A percentile compares a stretch with the other conserved stretches of the same genome.
These are phyloP conservation scores for Backusella luteola DNA, from an alignment of 192 early-diverging fungal species.

Conservation along the genomic window DNA sequence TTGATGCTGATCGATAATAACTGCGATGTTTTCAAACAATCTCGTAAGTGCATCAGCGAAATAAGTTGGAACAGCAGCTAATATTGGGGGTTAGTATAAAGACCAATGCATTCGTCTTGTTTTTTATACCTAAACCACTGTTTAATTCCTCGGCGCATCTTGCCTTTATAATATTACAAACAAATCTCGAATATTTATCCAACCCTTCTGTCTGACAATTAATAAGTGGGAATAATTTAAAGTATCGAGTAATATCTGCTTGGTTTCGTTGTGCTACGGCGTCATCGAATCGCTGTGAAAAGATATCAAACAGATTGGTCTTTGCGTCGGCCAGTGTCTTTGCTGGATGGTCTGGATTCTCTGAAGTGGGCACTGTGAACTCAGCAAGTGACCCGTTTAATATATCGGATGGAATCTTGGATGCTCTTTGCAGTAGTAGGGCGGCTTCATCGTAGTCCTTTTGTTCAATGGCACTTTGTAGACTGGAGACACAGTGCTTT, in stretches of 20 bases:
- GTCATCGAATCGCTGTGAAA: slow-evolving; percentile 77
- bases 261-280: slow-evolving; percentile 71
- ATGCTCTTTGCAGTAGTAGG: slow-evolving; percentile 58
- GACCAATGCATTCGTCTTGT: too few relatives aligned
- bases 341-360: slow-evolving; percentile 54
- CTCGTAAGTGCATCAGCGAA: slow-evolving; percentile 80
- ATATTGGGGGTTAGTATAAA: background rate
- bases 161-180: slow-evolving; percentile 75
- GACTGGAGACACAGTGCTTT: slow-evolving; percentile 66
- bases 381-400: slow-evolving; percentile 64
- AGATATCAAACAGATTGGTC: slow-evolving; percentile 62
- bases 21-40: slow-evolving; percentile 88
- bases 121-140: slow-evolving; percentile 13
- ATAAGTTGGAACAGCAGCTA: slow-evolving; percentile 50
- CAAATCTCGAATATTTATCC: slow-evolving; percentile 83
- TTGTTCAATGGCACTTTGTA: slow-evolving; percentile 58
- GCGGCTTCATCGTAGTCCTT: slow-evolving; percentile 71
- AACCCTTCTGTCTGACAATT: slow-evolving; percentile 84
- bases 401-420: slow-evolving; percentile 53
- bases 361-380: slow-evolving; percentile 53
- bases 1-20: slow-evolving; percentile 86
- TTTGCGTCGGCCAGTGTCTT: slow-evolving; percentile 59
- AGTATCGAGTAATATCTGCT: slow-evolving; percentile 78
- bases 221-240: slow-evolving; percentile 87
- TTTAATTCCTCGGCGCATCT: slow-evolving; percentile 70